Conservation (phyloP, 2,329 filamentous ascomycete genomes). For the Phoma herbarum region DNA sequence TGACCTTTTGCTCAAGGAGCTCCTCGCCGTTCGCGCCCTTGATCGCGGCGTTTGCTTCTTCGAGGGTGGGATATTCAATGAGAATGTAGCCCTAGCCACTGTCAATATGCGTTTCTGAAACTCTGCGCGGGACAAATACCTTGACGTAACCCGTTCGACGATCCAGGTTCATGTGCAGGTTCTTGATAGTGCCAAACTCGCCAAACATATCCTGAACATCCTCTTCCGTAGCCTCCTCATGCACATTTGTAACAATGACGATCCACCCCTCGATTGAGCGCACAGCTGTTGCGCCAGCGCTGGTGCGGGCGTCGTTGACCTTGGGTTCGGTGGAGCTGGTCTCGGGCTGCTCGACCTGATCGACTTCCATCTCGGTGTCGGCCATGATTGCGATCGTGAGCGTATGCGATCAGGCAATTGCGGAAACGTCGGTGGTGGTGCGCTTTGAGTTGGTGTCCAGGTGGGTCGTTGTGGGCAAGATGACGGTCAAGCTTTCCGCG, state of each 20-base stretch:
- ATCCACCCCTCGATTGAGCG: constrained; percentile 92
- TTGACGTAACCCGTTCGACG: constrained; percentile 86
- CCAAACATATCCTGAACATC: constrained; percentile 82
- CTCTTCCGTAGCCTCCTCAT: constrained; percentile 87
- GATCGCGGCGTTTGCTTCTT: constrained; percentile 83
- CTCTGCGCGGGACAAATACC: constrained; percentile 57
- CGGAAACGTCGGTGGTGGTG: constrained; percentile 13
- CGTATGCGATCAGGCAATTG: constrained; percentile 12
- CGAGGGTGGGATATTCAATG: constrained; percentile 82
- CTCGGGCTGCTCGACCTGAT: constrained; percentile 47
- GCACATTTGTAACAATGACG: constrained; percentile 84
- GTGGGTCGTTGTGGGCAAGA: constrained; percentile 21
- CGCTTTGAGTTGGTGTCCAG: constrained; percentile 6
- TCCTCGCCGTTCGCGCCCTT: constrained; percentile 80
- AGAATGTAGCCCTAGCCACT: constrained; percentile 76
- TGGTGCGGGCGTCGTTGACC: constrained; percentile 74
- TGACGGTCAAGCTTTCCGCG: constrained; percentile 21
- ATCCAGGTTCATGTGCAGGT: constrained; percentile 83
- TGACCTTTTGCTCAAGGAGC: constrained; percentile 80
- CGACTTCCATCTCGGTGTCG: constrained; percentile 58
- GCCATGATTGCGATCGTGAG: constrained; percentile 47
- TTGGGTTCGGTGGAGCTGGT: constrained; percentile 56
- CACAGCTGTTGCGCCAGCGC: constrained; percentile 78
- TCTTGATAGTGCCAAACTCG: constrained; percentile 88
- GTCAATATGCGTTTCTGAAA: constrained; percentile 13